These are phyloP conservation scores for Madurella fahalii DNA, from an alignment of 2,329 filamentous ascomycete genomes.

Conservation along the genomic window DNA sequence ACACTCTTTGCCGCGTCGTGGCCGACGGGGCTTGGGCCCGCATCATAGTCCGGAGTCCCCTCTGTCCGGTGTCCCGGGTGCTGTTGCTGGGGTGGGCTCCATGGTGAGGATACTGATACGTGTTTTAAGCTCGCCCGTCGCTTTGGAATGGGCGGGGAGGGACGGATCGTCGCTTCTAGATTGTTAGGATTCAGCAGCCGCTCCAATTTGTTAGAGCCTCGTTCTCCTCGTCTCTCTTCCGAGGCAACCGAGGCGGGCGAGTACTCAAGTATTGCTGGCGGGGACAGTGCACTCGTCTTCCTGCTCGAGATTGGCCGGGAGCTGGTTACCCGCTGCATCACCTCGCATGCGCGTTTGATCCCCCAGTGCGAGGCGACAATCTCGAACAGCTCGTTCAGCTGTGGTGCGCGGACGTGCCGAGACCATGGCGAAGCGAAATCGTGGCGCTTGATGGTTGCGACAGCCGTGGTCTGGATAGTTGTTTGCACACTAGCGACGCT, in stretches of 20 bases:
- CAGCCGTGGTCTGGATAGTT: slow-evolving; percentile 49
- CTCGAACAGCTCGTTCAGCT: slow-evolving; percentile 38
- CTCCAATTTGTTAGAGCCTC: too few relatives aligned
- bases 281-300: neutral
- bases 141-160: slow-evolving; percentile 12
- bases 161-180: slow-evolving; percentile 6
- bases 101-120: neutral
- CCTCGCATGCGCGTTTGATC: slow-evolving; percentile 38
- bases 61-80: neutral
- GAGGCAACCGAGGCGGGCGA: neutral
- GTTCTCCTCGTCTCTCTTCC: neutral
- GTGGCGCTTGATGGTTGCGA: slow-evolving; percentile 47
- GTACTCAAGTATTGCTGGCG: neutral
- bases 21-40: too few relatives aligned
- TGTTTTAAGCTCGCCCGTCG: slow-evolving; percentile 16
- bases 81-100: neutral
- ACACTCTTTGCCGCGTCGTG: too few relatives aligned
- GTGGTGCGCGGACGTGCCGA: slow-evolving; percentile 34
- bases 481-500: slow-evolving; percentile 43
- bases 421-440: slow-evolving; percentile 51
- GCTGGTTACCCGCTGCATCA: slow-evolving; percentile 34
- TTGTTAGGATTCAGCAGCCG: neutral
- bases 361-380: slow-evolving; percentile 50
- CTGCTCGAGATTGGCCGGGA: slow-evolving; percentile 6
- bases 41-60: neutral